Conservation (phyloP, 2,329 filamentous ascomycete genomes). For the Monosporascus cannonballus region DNA sequence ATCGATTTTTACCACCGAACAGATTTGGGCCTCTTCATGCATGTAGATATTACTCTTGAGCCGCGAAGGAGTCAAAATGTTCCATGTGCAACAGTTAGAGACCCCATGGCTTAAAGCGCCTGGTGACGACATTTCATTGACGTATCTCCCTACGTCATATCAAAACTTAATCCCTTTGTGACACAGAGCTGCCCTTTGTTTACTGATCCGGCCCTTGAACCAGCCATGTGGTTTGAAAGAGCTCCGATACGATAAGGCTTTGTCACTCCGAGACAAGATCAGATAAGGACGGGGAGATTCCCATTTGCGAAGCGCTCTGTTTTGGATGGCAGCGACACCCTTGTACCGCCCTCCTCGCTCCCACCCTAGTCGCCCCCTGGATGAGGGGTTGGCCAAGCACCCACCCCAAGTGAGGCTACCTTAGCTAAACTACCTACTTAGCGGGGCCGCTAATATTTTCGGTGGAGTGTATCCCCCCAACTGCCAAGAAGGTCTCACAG, state of each 20-base stretch:
- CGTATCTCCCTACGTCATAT: slow-evolving; percentile 12
- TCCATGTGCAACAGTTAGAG: not conserved
- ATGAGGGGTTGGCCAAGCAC: not conserved
- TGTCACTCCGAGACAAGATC: no score
- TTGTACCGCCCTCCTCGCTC: not conserved
- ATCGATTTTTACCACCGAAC: not conserved
- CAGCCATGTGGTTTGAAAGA: no score
- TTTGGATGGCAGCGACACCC: not conserved
- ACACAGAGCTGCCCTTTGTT: slow-evolving; percentile 6
- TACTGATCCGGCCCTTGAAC: not conserved
- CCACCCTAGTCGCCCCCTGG: not conserved
- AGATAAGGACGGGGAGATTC: not conserved
- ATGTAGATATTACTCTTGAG: not conserved
- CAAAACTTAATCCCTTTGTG: slow-evolving; percentile 5
- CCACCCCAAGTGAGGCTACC: not conserved
- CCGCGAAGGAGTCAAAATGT: not conserved
- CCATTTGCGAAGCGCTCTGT: not conserved
- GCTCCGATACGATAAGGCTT: no score
- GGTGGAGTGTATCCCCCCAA: not conserved
- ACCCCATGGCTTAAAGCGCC: not conserved
- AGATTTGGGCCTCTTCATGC: not conserved
- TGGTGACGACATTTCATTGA: not conserved
- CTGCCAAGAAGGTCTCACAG: no score
- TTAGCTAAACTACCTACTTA: not conserved
- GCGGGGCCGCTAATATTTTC: no score